Evolutionary conservation across 495 filamentous ascomycete genomes (phyloP).

Genomic region (Penicillium soppii): DNA sequence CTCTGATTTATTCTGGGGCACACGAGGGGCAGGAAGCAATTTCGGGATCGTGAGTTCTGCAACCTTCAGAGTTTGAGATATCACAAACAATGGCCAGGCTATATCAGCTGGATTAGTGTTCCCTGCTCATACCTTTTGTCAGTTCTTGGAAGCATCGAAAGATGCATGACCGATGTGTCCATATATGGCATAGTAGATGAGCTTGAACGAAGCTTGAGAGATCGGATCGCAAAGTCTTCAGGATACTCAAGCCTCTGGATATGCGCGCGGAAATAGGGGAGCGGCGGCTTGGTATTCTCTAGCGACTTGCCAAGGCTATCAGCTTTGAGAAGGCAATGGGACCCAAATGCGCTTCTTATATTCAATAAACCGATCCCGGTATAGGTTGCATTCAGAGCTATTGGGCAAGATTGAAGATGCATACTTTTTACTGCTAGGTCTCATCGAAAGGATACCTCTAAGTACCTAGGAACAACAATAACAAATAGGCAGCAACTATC

Average conservation of each 20-base stretch:
- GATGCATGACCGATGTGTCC: not conserved
- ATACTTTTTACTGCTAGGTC: too few relatives aligned
- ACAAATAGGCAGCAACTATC: too few relatives aligned
- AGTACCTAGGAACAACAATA: too few relatives aligned
- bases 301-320: not conserved
- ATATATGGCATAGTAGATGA: not conserved
- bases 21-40: constrained; percentile 31
- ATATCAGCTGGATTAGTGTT: not conserved
- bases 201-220: not conserved
- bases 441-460: too few relatives aligned
- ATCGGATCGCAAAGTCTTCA: not conserved
- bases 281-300: not conserved
- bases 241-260: not conserved
- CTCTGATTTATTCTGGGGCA: constrained; percentile 36
- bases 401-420: too few relatives aligned
- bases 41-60: constrained; percentile 25
- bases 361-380: not conserved
- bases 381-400: too few relatives aligned
- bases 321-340: not conserved
- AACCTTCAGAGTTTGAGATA: not conserved
- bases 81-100: not conserved
- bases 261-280: not conserved
- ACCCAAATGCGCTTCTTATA: not conserved
- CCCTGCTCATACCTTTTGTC: not conserved
- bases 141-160: not conserved